These are phyloP conservation scores for Kentomonas sorsogonicus DNA, from an alignment of 208 protist species.

Conservation along the genomic window DNA sequence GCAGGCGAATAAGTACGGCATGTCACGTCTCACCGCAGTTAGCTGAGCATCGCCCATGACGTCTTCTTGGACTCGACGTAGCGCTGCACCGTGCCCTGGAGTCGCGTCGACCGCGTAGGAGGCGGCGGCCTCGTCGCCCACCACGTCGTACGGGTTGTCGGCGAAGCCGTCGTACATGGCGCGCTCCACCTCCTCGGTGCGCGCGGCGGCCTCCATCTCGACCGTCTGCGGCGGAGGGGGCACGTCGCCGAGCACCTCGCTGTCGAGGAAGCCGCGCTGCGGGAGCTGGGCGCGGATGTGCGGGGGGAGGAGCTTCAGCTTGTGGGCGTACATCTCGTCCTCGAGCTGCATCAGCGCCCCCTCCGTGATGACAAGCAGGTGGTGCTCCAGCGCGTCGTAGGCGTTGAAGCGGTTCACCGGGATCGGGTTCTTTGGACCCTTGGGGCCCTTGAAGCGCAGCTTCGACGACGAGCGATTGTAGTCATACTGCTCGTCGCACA, in stretches of 20 bases:
- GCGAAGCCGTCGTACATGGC: conserved; percentile 70
- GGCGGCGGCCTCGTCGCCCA: conserved; percentile 70
- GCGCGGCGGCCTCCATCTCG: conserved; percentile 78
- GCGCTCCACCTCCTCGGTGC: conserved; percentile 81
- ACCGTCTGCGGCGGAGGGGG: conserved; percentile 61
- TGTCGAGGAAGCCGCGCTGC: conserved; percentile 63
- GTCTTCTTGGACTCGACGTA: conserved; percentile 64
- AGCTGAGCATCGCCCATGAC: conserved; percentile 82
- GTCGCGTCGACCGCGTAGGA: conserved; percentile 80
- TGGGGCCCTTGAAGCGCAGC: conserved; percentile 66
- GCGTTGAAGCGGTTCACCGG: conserved; percentile 90
- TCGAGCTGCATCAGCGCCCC: conserved; percentile 86
- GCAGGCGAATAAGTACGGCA: not conserved
- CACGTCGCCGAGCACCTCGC: conserved; percentile 63
- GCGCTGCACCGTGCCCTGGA: conserved; percentile 66
- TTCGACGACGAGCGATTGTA: conserved; percentile 77
- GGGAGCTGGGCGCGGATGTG: conserved; percentile 87
- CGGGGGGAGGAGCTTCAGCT: conserved; percentile 77
- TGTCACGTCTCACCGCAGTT: conserved; percentile 8
- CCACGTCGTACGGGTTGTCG: conserved; percentile 85
- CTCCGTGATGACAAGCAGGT: conserved; percentile 85
- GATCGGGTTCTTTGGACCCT: conserved; percentile 89
- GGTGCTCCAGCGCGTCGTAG: conserved; percentile 79
- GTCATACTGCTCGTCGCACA: conserved; percentile 87
- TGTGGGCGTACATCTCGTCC: conserved; percentile 82